Conservation (phyloP, 495 filamentous ascomycete genomes). For the Trichodelitschia bisporula region DNA sequence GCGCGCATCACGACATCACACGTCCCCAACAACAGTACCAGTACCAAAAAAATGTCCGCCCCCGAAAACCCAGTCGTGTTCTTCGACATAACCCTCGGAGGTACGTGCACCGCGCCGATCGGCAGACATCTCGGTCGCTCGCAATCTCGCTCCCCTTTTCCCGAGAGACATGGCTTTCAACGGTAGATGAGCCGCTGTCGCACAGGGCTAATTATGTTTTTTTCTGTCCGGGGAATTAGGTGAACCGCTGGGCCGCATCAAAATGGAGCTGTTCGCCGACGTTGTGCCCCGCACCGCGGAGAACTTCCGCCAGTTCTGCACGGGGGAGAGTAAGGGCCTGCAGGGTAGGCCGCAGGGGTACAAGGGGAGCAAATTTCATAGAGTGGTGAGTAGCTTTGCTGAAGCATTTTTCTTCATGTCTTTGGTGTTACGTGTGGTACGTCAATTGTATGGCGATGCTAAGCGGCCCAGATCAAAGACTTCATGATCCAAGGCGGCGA, state of each 20-base stretch:
- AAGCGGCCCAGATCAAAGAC: constrained; percentile 56
- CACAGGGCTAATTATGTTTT: no score
- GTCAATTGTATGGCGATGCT: background rate
- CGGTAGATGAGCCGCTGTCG: no score
- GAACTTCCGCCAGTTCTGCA: constrained; percentile 95
- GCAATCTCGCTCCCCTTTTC: no score
- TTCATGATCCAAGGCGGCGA: constrained; percentile 98
- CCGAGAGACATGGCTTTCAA: no score
- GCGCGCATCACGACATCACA: no score
- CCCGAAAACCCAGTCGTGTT: constrained; percentile 48
- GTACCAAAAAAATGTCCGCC: no score
- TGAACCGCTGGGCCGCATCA: constrained; percentile 74
- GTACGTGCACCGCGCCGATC: constrained; percentile 30
- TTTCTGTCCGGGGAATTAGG: no score
- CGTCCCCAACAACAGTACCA: no score
- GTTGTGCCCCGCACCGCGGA: constrained; percentile 72
- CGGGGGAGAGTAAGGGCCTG: constrained; percentile 65
- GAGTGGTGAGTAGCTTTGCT: constrained; percentile 78
- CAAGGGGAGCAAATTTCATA: constrained; percentile 84
- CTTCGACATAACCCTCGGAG: constrained; percentile 80
- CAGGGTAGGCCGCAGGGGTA: constrained; percentile 74
- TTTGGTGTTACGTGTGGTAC: background rate
- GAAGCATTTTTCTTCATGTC: no score
- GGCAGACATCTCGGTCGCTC: no score
- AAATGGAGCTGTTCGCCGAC: constrained; percentile 79